Percentiles rank a stretch among this genome's conserved stretches.
Evolutionary conservation across 2,329 filamentous ascomycete genomes (phyloP).

Genomic region (Neonectria sp.): DNA sequence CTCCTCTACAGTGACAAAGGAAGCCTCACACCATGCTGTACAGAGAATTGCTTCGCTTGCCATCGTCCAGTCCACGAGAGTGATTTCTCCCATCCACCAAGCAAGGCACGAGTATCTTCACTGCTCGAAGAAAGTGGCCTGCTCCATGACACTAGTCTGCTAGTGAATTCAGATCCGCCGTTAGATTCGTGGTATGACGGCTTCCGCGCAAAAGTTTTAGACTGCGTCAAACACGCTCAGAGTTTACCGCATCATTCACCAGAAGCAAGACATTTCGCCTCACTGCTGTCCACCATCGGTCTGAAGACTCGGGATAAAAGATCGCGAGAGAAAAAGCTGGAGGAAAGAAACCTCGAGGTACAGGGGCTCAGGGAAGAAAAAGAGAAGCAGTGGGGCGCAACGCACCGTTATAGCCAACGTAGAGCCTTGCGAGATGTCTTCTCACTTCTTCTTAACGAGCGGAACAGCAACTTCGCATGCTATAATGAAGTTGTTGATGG

Average conservation of each 20-base stretch:
- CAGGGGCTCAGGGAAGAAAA: constrained; percentile 1
- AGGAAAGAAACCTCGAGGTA: constrained; percentile 2
- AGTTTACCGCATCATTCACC: background rate
- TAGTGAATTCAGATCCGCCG: constrained; percentile 1
- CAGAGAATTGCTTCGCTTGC: background rate
- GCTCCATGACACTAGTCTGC: background rate
- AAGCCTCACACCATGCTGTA: background rate
- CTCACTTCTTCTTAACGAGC: background rate
- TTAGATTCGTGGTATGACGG: background rate
- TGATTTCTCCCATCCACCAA: constrained; percentile 3
- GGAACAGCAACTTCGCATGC: constrained; percentile 1
- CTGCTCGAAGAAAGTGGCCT: constrained; percentile 1
- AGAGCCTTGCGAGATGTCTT: constrained; percentile 1
- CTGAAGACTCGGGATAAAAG: constrained; percentile 1
- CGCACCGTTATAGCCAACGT: background rate
- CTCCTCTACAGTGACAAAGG: constrained; percentile 1
- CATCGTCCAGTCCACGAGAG: background rate
- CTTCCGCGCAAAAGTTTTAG: constrained; percentile 2
- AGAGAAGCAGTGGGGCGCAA: background rate
- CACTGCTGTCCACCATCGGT: background rate
- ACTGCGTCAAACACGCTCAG: background rate
- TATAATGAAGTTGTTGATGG: background rate
- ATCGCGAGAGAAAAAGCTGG: background rate
- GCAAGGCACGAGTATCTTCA: constrained; percentile 2
- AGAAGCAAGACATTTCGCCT: constrained; percentile 1